Evolutionary conservation across 148 eudicot genomes (phyloP).

Genomic region (Hydrangea macrophylla): DNA sequence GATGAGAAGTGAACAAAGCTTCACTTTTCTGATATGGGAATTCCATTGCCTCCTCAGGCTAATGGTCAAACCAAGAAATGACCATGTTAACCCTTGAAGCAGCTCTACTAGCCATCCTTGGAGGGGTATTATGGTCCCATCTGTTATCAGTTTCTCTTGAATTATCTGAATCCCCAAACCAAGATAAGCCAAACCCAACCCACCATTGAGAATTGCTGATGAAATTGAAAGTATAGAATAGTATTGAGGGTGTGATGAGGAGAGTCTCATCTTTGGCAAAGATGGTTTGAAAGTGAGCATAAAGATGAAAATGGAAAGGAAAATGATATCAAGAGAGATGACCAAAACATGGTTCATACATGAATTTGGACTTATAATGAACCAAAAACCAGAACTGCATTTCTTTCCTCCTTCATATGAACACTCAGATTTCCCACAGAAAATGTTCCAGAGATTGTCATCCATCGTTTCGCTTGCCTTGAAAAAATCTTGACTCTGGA

Average conservation of each 20-base stretch:
- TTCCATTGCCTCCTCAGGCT: slow-evolving; percentile 14
- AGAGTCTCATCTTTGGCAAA: background rate
- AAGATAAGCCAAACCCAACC: slow-evolving; percentile 27
- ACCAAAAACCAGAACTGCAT: slow-evolving; percentile 5
- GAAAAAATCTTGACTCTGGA: no score
- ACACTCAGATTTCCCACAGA: slow-evolving; percentile 19
- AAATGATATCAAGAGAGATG: slow-evolving; percentile 12
- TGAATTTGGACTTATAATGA: slow-evolving; percentile 21
- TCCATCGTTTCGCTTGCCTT: background rate
- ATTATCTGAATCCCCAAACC: slow-evolving; percentile 21
- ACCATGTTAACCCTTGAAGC: slow-evolving; percentile 35
- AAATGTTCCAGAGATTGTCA: slow-evolving; percentile 14
- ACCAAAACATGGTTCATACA: slow-evolving; percentile 24
- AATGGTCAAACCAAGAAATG: slow-evolving; percentile 15
- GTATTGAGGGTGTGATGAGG: background rate
- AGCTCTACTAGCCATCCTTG: slow-evolving; percentile 31
- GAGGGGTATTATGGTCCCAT: slow-evolving; percentile 19
- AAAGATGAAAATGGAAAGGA: slow-evolving; percentile 14
- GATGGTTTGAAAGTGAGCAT: slow-evolving; percentile 2
- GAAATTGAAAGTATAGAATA: background rate
- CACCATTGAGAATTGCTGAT: slow-evolving; percentile 23
- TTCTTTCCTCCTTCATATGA: slow-evolving; percentile 1
- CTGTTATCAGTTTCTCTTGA: slow-evolving; percentile 11
- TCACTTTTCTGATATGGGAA: background rate
- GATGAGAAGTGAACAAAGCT: slow-evolving; percentile 9